Evolutionary conservation across 2,329 filamentous ascomycete genomes (phyloP).

Genomic region (Bipolaris gigantea): DNA sequence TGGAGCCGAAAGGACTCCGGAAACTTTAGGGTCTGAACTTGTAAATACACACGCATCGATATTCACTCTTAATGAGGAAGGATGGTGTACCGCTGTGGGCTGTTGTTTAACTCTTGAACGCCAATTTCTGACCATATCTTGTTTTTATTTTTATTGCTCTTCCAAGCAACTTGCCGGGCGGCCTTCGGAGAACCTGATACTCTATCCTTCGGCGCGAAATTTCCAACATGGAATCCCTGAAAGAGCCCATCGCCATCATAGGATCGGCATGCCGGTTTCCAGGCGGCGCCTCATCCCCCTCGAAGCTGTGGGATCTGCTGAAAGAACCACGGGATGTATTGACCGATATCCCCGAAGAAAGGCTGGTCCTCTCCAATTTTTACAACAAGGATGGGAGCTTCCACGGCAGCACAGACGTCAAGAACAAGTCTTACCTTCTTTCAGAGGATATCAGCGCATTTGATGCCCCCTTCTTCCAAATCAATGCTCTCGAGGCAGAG

Average conservation of each 20-base stretch:
- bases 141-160: too few relatives aligned
- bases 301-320: slow-evolving; percentile 42
- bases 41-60: too few relatives aligned
- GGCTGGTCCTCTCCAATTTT: slow-evolving; percentile 32
- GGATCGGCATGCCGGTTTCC: slow-evolving; percentile 45
- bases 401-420: slow-evolving; percentile 37
- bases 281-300: slow-evolving; percentile 32
- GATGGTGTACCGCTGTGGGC: too few relatives aligned
- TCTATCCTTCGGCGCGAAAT: too few relatives aligned
- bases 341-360: slow-evolving; percentile 28
- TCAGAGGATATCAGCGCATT: slow-evolving; percentile 27
- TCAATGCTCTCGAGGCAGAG: slow-evolving; percentile 32
- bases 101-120: too few relatives aligned
- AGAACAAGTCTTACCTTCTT: slow-evolving; percentile 20
- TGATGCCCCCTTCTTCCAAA: slow-evolving; percentile 37
- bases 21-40: too few relatives aligned
- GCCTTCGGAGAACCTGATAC: too few relatives aligned
- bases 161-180: too few relatives aligned
- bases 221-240: too few relatives aligned
- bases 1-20: too few relatives aligned
- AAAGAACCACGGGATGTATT: slow-evolving; percentile 32
- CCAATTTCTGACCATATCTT: too few relatives aligned
- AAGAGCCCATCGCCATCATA: slow-evolving; percentile 43
- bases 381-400: slow-evolving; percentile 32
- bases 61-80: too few relatives aligned